Base-by-base conservation (phyloP, 2,329 filamentous ascomycete genomes). In the Aureobasidium subglaciale region DNA sequence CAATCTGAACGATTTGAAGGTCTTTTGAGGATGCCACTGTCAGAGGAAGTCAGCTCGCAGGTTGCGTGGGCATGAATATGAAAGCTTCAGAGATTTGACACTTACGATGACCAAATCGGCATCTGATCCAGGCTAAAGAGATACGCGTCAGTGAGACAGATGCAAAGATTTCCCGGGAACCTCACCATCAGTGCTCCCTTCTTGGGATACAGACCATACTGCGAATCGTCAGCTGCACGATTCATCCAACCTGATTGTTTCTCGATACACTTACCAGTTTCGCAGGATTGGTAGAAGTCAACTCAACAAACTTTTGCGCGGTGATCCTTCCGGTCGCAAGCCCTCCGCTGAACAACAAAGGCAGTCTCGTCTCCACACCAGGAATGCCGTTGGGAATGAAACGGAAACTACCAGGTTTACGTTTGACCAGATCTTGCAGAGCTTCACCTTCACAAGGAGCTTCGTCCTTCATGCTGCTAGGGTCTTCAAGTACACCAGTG, bases 341-440 rank as follows among this genome's bases (percentile, higher is more conserved):
- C 0, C 72, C 70, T 4, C 37, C 37, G 10, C 16, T 41, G 9
- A 22, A 41, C 18, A 41, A 9, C 4, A 82, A 66, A 0, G 78
- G 67, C 18, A 83, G 66, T 2, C 79, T 67, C 1, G 81, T 83
- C 67, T 84, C 81, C 24, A 84, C 71, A 0, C 80, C 81, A 0
- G 80, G 78, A 42, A 77, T 29, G 7, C 80, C 81, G 60, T 83
- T 83, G 6, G 81, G 80, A 37, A 83, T 80, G 56, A 80, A 75
- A 42, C 75, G 74, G 66, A 84, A 84, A 42, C 73, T 71, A 0
- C 70, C 70, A 1, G 37, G 18, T 13, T 41, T 41, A 67, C 54
- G 0, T 77, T 77, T 56, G 70, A 72, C 29, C 75, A 74, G 0
- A 66, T 63, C 38, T 63, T 74, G 58, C 80, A 70, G 56, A 71